phyloP scores from a whole-genome alignment of 2,329 filamentous ascomycete species.

The Fonsecaea pedrosoi region DNA sequence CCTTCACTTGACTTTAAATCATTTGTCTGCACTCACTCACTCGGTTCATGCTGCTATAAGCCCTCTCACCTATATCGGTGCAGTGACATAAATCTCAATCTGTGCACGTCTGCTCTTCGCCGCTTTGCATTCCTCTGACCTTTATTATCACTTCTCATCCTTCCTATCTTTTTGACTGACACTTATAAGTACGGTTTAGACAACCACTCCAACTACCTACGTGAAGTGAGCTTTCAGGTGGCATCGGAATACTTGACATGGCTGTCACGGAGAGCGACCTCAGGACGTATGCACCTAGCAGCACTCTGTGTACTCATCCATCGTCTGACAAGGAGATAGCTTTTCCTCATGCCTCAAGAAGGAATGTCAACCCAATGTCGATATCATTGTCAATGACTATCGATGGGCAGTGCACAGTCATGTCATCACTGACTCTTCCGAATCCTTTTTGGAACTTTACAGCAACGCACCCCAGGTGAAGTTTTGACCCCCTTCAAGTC shows the following conservation, averaged over 20 bases:
- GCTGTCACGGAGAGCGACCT: constrained; percentile 3
- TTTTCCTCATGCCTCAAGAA: constrained; percentile 18
- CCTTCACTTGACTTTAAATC: background rate
- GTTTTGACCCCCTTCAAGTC: background rate
- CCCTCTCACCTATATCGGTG: background rate
- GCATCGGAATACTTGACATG: background rate
- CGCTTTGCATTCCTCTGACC: background rate
- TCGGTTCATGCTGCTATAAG: background rate
- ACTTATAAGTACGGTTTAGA: background rate
- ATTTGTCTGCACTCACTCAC: background rate
- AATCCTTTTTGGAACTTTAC: constrained; percentile 13
- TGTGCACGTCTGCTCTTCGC: background rate
- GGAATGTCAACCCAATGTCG: constrained; percentile 22
- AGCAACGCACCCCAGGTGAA: background rate
- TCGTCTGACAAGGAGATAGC: background rate
- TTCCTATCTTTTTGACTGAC: background rate
- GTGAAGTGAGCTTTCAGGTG: background rate
- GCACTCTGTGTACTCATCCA: background rate
- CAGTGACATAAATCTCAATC: background rate
- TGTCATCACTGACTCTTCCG: background rate
- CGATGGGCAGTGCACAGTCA: constrained; percentile 21
- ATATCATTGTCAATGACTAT: constrained; percentile 15
- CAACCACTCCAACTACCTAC: background rate
- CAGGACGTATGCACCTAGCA: background rate
- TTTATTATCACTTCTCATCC: background rate